Evolutionary conservation across 257 asterid genomes (phyloP), one percentile per base, ranked within the genome.

Genomic region (Salvia hispanica): DNA sequence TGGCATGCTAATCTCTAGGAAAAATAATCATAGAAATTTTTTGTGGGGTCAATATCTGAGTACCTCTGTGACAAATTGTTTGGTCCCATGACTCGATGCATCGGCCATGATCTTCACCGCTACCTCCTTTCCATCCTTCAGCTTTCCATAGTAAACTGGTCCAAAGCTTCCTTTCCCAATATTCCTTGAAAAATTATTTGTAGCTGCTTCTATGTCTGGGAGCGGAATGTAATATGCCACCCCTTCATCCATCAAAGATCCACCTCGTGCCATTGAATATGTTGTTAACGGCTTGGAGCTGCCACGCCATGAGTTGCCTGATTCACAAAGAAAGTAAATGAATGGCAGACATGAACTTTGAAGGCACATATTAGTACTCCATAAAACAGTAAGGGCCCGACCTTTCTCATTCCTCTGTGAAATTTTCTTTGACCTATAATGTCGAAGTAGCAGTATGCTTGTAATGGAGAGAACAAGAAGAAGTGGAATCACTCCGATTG

Each of bases 21-120:
- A 16, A 55, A 64, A 36, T 10, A 16, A 43, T 60, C 5, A 11
- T 42, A 57, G 34, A 31, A 58, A 9, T 16, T 60, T 60, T 13
- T 12, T 62, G 33, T 36, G 2, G 54, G 55, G 59, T 48, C 9
- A 25, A 53, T 36, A 5, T 33, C 10, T 5, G 10, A 11, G 14
- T 83, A 92, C 99, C 99, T 94, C 99, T 0, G 99, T 94, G 12
- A 76, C 79, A 40, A 94, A 94, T 55, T 94, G 99, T 76, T 85
- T 85, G 72, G 96, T 84, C 55, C 95, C 97, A 66, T 94, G 97
- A 55, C 95, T 88, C 42, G 99, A 85, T 54, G 97, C 82, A 76
- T 94, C 97, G 36, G 97, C 96, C 99, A 94, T 94, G 76, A 77
- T 86, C 77, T 94, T 94, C 45, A 94, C 99, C 2, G 99, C 99